These are phyloP conservation scores for Hortaea sp. DNA, from an alignment of 2,329 filamentous ascomycete species.

Conservation along the genomic window DNA sequence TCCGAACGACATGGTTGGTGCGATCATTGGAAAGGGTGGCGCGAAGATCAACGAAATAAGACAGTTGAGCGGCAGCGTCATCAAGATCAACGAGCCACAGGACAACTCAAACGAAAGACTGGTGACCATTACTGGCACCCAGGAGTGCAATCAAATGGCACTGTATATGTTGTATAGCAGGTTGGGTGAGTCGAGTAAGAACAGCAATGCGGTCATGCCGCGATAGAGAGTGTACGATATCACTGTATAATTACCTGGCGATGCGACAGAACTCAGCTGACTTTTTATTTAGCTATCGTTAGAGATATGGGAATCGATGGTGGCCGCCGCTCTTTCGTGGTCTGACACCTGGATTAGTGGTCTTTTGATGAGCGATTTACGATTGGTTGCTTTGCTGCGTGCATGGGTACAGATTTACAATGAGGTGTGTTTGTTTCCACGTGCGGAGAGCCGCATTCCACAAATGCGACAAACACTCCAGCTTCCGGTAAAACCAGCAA, in stretches of 20 bases:
- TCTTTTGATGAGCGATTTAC: no score
- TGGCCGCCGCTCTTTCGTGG: no score
- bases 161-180: slow-evolving; percentile 97
- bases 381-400: no score
- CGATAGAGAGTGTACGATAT: slow-evolving; percentile 12
- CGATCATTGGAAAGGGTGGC: slow-evolving; percentile 96
- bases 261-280: no score
- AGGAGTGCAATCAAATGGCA: slow-evolving; percentile 99
- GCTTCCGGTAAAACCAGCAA: neutral
- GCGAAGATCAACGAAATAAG: slow-evolving; percentile 99
- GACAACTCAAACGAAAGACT: slow-evolving; percentile 98
- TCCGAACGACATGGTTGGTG: slow-evolving; percentile 98
- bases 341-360: no score
- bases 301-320: no score
- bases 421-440: slow-evolving; percentile 10
- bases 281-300: no score
- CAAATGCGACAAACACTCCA: slow-evolving; percentile 2
- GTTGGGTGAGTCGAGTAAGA: slow-evolving; percentile 58
- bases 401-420: no score
- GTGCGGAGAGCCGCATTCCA: slow-evolving; percentile 11
- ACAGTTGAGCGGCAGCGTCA: slow-evolving; percentile 91
- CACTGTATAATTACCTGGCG: neutral
- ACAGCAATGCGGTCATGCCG: slow-evolving; percentile 31
- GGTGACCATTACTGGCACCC: slow-evolving; percentile 93
- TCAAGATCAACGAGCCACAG: slow-evolving; percentile 99